phyloP scores from a whole-genome alignment of 331 rosid genomes.

The Malus hybrid region DNA sequence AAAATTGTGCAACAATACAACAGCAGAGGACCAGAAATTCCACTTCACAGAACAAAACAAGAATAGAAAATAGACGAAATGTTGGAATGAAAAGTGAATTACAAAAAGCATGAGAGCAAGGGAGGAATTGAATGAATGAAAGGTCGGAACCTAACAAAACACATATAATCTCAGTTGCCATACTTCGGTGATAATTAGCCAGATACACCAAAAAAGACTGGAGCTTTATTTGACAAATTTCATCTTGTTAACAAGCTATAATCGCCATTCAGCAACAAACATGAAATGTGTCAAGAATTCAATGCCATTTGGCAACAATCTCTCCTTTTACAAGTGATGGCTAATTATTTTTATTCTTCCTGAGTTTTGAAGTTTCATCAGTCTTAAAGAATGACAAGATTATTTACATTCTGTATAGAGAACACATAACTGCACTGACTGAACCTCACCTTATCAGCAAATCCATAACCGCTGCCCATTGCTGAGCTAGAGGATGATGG shows the following conservation, averaged over 20 bases:
- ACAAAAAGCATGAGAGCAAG: background rate
- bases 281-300: background rate
- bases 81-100: background rate
- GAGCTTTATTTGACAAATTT: background rate
- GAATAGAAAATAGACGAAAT: background rate
- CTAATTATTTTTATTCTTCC: background rate
- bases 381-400: background rate
- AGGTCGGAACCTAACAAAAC: background rate
- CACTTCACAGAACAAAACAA: background rate
- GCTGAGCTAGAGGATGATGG: constrained; percentile 31
- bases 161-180: background rate
- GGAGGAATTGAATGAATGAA: background rate
- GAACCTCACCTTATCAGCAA: constrained; percentile 81
- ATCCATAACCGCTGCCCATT: constrained; percentile 89
- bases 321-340: background rate
- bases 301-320: background rate
- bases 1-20: background rate
- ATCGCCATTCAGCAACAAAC: background rate
- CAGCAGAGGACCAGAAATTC: background rate
- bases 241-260: background rate
- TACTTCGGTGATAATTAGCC: background rate
- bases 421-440: background rate
- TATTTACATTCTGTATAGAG: background rate
- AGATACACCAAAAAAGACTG: background rate
- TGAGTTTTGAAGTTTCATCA: background rate